Base-by-base conservation (phyloP, 345 rosid genomes). In the Bruguiera parviflora region DNA sequence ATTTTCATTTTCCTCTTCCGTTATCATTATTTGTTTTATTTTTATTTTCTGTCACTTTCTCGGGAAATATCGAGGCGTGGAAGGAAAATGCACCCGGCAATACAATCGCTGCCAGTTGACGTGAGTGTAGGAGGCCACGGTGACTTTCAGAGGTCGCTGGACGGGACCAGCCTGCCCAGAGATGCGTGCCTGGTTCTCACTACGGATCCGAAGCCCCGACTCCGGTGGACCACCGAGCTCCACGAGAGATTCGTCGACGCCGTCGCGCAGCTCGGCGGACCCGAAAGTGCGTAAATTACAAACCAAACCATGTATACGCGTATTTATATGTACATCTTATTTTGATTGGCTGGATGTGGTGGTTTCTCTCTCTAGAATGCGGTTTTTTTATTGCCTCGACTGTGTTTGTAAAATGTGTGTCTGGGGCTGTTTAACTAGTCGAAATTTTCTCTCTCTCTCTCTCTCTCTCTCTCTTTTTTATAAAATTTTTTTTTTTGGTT, bases 161-260 rank as follows among this genome's bases (percentile, higher is more conserved):
- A 93, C 56, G 91, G 89, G 49, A 83, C 87, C 29, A 86, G 83
- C 77, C 75, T 88, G 53, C 85, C 89, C 49, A 79, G 89, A 16
- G 97, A 89, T 27, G 87, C 94, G 21, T 91, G 97, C 69, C 71
- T 93, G 74, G 94, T 89, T 57, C 78, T 93, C 74, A 91, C 98
- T 62, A 79, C 98, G 64, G 98, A 93, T 83, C 96, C 98, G 10
- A 93, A 91, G 76, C 98, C 98, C 62, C 90, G 97, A 3, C 98
- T 93, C 69, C 97, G 98, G 0, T 93, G 98, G 98, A 91, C 98
- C 11, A 76, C 92, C 9, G 98, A 93, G 78, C 97, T 93, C 73
- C 98, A 93, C 67, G 98, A 89, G 22, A 82, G 98, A 76, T 93
- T 93, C 75, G 80, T 93, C 21, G 97, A 93, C 75, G 97, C 92